Evolutionary conservation across 1,139 yeast genomes (phyloP).

Genomic region (Saccharomyces hybrid): DNA sequence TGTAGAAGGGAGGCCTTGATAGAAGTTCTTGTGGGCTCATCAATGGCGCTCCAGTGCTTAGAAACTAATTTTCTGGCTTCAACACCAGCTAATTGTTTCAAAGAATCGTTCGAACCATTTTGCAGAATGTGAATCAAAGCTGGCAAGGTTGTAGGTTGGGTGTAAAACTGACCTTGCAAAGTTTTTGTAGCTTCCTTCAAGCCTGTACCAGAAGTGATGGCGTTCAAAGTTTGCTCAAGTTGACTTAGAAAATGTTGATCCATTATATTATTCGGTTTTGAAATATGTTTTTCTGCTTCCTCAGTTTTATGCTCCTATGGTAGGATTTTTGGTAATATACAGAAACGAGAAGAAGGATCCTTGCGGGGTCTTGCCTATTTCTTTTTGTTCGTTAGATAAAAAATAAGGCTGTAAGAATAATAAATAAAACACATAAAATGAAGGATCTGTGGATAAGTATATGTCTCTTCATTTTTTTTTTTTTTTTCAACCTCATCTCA

Average conservation of each 20-base stretch:
- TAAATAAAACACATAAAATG: background rate
- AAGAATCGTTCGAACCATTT: conserved; percentile 33
- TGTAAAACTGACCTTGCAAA: conserved; percentile 68
- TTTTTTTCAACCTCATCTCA: conserved; percentile 13
- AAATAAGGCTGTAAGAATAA: too few species aligned
- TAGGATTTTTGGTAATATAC: background rate
- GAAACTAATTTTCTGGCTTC: conserved; percentile 82
- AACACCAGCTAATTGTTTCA: conserved; percentile 83
- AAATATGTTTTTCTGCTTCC: background rate
- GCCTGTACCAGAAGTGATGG: conserved; percentile 65
- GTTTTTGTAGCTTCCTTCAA: conserved; percentile 77
- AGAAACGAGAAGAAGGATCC: conserved; percentile 1
- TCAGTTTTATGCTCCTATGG: background rate
- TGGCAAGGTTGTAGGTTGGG: conserved; percentile 66
- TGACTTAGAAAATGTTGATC: conserved; percentile 62
- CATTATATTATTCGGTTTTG: conserved; percentile 36
- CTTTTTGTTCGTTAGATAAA: background rate
- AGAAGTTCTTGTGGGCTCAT: conserved; percentile 45
- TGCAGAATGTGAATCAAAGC: conserved; percentile 78
- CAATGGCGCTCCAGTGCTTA: conserved; percentile 61
- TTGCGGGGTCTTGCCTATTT: background rate
- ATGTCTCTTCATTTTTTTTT: background rate
- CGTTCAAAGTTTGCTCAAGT: conserved; percentile 71
- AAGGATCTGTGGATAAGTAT: background rate
- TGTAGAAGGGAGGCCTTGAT: conserved; percentile 64